Evolutionary conservation across 257 asterid genomes (phyloP), one percentile per base, ranked within the genome.

Genomic region (Cinchona pubescens): DNA sequence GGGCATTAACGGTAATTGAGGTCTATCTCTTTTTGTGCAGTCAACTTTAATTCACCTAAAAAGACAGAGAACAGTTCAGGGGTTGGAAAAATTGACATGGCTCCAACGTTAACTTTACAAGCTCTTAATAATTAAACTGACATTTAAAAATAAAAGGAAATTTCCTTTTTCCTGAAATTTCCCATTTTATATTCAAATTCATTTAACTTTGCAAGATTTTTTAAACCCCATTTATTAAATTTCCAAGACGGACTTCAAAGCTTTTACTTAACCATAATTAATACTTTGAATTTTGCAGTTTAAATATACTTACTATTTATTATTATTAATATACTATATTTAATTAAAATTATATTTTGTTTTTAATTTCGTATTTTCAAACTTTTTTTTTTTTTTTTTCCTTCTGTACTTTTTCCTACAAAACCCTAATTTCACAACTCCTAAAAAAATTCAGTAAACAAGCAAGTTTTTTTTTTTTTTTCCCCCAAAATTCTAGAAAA

Each of bases 241-340:
- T 88, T 88, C 87, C 93, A 86, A 90, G 91, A 80, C 91, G 96
- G 97, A 89, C 90, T 86, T 87, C 85, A 91, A 89, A 86, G 90
- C 94, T 81, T 83, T 85, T 91, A 86, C 89, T 90, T 85, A 90
- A 93, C 90, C 94, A 81, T 79, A 88, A 85, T 93, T 90, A 81
- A 90, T 93, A 80, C 86, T 88, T 87, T 84, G 82, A 86, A 80
- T 84, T 87, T 90, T 81, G 85, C 83, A 83, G 82, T 86, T 93
- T 81, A 80, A 91, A 87, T 87, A 91, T 82, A 60, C 67, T 84
- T 75, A 87, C 85, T 79, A n/a, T n/a, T n/a, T n/a, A n/a, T n/a
- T 77, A 79, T 84, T 80, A 62, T 68, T 40, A 75, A 78, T 69
- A 63, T 77, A 37, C 78, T 75, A 80, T 73, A 79, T 78, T 65